Evolutionary conservation across 2,329 filamentous ascomycete species (phyloP), one percentile per base, ranked within the genome.

Genomic region (Penicillium sp.): DNA sequence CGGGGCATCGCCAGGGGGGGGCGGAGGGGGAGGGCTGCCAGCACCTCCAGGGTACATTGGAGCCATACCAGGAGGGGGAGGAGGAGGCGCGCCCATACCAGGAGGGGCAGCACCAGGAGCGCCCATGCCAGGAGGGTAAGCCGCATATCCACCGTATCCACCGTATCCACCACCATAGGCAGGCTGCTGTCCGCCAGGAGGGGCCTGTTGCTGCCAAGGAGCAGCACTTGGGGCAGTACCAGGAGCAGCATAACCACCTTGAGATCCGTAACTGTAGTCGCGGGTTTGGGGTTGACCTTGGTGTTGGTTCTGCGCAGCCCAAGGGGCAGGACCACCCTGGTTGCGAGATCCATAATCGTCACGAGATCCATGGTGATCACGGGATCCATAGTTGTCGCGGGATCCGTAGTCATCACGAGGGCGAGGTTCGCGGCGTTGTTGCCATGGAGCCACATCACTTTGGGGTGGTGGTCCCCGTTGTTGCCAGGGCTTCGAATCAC

Each of bases 401-500:
- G 68, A 63, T 21, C 68, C 72, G 48, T 79, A 78, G 60, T 82
- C 78, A 44, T 81, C 78, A 52, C 80, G 76, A 55, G 63, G 58
- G 45, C 76, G 78, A 61, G 84, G 82, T 55, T 89, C 86, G 60
- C 81, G 80, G 58, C 78, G 72, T 60, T 79, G 79, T 71, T 82
- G 78, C 91, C 92, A 96, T 8, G 92, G 92, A 65, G 92, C 92
- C 72, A 90, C 84, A 57, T 88, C 91, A 57, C 90, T 91, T 23
- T 31, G 54, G 29, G 71, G 68, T 31, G 89, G 92, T 19, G 91
- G 90, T 38, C 88, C 90, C 70, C 90, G 72, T 55, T 96, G 89
- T 91, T 96, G 89, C 92, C 92, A 97, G 50, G 92, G 92, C 76
- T 91, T 93, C 65, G 84, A 81, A 65, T 88, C 86, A 57, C 71